phyloP scores from a whole-genome alignment of 306 rosid genomes.

The Prunus dulcis region DNA sequence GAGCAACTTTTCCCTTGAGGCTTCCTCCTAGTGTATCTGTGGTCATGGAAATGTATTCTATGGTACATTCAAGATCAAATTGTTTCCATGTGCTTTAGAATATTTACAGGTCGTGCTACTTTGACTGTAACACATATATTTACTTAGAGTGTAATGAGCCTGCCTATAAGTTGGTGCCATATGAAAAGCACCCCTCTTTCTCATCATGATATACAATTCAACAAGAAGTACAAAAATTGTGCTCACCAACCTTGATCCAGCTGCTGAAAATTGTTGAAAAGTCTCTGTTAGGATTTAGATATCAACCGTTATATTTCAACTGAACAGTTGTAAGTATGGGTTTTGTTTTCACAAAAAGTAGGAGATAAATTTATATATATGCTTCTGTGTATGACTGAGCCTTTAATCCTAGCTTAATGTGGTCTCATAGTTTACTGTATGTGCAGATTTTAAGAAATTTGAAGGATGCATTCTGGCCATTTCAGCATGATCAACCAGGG shows the following conservation, averaged over 20 bases:
- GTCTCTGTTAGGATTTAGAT: not conserved
- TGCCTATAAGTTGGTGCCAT: not conserved
- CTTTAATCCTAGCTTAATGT: not conserved
- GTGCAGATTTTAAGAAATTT: slow-evolving; percentile 72
- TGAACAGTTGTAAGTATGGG: not conserved
- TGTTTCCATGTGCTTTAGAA: not conserved
- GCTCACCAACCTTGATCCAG: not conserved
- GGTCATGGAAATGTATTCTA: not conserved
- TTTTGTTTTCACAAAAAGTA: not conserved
- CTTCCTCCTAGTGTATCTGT: not conserved
- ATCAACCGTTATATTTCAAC: not conserved
- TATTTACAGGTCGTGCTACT: not conserved
- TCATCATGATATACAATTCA: too few species aligned
- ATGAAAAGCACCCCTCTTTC: too few species aligned
- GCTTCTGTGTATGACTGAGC: not conserved
- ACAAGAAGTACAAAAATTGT: not conserved
- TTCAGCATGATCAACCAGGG: slow-evolving; percentile 60
- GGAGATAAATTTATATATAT: not conserved
- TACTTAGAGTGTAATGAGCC: not conserved
- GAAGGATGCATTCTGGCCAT: slow-evolving; percentile 92
- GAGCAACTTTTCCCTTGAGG: not conserved
- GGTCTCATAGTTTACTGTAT: slow-evolving; percentile 16
- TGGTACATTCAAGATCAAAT: not conserved
- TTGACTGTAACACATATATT: not conserved
- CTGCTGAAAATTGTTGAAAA: not conserved